Base-by-base conservation (phyloP, 2,329 filamentous ascomycete genomes). In the Ceratocystis destructans region DNA sequence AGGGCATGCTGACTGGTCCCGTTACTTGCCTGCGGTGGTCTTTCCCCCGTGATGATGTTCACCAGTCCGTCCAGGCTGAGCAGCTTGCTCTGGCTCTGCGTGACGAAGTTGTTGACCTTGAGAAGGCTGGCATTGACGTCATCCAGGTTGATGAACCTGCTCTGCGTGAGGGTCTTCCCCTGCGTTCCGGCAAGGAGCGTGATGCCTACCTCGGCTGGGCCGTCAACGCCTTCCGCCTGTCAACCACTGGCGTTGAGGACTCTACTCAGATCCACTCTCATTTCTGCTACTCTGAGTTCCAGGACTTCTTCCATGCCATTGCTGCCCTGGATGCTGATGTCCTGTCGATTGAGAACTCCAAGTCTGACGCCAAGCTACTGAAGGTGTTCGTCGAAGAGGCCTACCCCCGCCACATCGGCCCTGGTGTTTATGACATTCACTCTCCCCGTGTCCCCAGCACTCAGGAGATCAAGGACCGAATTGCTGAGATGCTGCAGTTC, bases 251-350 rank as follows among this genome's bases (percentile, higher is more conserved):
- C 77, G 93, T 99, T 69, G 81, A 91, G 80, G 90, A 99, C 79
- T 89, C 88, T 68, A 99, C 94, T 72, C 94, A 99, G 85, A 96
- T 99, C 78, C 94, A 99, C 88, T 96, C 92, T 70, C 94, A 99
- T 84, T 99, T 99, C 89, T 99, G 94, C 80, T 99, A 99, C 87
- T 97, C 94, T 64, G 94, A 99, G 85, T 99, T 99, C 90, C 94
- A 99, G 82, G 94, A 99, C 84, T 99, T 99, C 86, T 99, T 99
- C 91, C 90, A 97, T 81, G 94, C 94, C 80, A 99, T 99, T 73
- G 90, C 94, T 71, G 93, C 94, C 69, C 88, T 99, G 71, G 94
- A 99, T 77, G 93, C 94, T 70, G 94, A 99, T 79, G 94, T 99
- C 70, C 87, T 99, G 74, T 96, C 90, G 76, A 99, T 99, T 73